Base-by-base conservation (phyloP, 192 early-diverging fungal species). In the Coemansia asiatica region DNA sequence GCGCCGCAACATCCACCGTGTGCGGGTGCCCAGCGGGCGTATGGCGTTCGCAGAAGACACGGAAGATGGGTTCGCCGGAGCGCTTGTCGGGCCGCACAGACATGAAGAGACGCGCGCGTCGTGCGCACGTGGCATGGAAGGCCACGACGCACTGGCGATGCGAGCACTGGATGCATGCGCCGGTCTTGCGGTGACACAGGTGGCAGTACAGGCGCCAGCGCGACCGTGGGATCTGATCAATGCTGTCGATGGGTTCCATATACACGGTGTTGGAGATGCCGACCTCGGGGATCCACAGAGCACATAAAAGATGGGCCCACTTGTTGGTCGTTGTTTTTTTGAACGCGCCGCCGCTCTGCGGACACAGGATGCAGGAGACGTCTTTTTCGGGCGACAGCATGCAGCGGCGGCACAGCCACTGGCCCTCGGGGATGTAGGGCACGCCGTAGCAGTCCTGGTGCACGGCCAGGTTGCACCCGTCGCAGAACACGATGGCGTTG, bases 371-470 rank as follows among this genome's bases (percentile, higher is more conserved):
- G 71, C 97, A 99, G 9, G 89, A 72, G 12, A 95, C 92, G 50
- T 90, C 88, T 58, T 84, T 86, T 50, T 96, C 95, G 1, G 97
- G 97, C 28, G 91, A 91, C 47, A 98, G 79, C 92, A 97, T 98
- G 82, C 97, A 99, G 60, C 91, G 92, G 22, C 97, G 88, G 66
- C 97, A 99, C 26, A 99, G 83, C 97, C 97, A 99, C 75, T 97
- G 96, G 12, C 96, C 97, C 84, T 99, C 97, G 10, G 97, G 97
- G 56, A 99, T 97, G 73, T 92, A 98, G 1, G 97, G 96, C 46
- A 99, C 89, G 22, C 97, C 97, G 76, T 99, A 99, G 74, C 97
- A 99, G 74, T 98, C 96, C 85, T 99, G 97, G 83, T 99, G 97
- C 9, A 99, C 97, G 2, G 96, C 96, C 55, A 99, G 74, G 72